Percentiles rank a stretch among this genome's conserved stretches.
Conservation (phyloP, 108 stramenopile species). For the Cyclostephanos tholiformis region DNA sequence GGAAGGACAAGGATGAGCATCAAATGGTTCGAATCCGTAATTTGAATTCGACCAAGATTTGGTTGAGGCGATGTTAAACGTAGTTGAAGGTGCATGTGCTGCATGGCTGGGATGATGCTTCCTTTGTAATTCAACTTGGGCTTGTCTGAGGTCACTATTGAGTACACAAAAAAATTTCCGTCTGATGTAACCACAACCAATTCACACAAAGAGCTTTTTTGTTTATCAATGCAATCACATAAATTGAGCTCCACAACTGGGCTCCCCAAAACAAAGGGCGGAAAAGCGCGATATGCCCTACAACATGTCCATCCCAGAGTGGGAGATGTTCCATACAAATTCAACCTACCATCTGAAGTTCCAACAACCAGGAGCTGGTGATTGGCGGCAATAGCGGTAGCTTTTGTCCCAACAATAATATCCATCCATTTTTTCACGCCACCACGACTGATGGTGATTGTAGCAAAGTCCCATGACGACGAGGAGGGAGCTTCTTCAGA, state of each 20-base stretch:
- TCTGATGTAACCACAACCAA: constrained; percentile 75
- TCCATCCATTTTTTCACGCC: constrained; percentile 70
- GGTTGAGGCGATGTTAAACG: constrained; percentile 45
- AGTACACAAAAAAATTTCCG: constrained; percentile 71
- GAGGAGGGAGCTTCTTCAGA: constrained; percentile 43
- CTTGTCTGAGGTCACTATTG: constrained; percentile 31
- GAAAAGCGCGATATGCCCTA: constrained; percentile 71
- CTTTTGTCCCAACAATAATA: constrained; percentile 63
- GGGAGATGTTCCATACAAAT: constrained; percentile 80
- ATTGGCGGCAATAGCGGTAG: constrained; percentile 65
- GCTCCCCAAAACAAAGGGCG: constrained; percentile 72
- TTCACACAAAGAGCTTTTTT: constrained; percentile 14
- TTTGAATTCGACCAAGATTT: constrained; percentile 65
- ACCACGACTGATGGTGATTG: constrained; percentile 62
- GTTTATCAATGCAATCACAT: neutral
- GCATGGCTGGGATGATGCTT: constrained; percentile 77
- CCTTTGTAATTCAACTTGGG: constrained; percentile 69
- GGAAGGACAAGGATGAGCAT: constrained; percentile 63
- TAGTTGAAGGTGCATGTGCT: constrained; percentile 61
- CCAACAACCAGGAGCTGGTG: constrained; percentile 65
- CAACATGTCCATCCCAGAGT: constrained; percentile 72
- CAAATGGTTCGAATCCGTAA: constrained; percentile 68
- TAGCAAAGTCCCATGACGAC: constrained; percentile 58
- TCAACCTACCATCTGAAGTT: constrained; percentile 73
- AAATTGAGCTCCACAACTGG: constrained; percentile 57